Conservation (phyloP, 208 protist genomes). For the Herpetomonas muscarum region DNA sequence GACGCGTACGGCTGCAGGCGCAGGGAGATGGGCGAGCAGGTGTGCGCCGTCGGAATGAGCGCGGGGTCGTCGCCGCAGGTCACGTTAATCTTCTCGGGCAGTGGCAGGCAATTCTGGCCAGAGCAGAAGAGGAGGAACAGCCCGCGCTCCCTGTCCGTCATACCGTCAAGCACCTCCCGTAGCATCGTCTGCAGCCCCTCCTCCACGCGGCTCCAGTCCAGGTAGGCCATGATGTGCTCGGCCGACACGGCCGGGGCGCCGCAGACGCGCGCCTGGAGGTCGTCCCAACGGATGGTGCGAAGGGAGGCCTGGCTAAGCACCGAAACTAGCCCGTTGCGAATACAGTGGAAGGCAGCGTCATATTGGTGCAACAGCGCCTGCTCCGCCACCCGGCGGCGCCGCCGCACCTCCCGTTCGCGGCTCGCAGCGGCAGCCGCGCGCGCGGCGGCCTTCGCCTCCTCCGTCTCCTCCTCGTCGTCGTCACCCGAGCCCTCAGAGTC, state of each 20-base stretch:
- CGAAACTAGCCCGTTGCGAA: constrained; percentile 61
- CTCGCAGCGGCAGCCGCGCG: constrained; percentile 16
- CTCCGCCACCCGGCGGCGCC: constrained; percentile 43
- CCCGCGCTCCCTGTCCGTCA: constrained; percentile 49
- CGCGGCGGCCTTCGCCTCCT: constrained; percentile 15
- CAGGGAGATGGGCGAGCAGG: constrained; percentile 85
- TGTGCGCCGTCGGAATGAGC: constrained; percentile 80
- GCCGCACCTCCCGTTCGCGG: constrained; percentile 18
- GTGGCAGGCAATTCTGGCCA: constrained; percentile 74
- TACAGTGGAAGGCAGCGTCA: constrained; percentile 59
- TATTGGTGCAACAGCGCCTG: constrained; percentile 78
- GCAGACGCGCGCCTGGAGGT: constrained; percentile 80
- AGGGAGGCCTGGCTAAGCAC: constrained; percentile 55
- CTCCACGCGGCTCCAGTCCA: constrained; percentile 56
- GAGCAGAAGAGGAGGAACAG: constrained; percentile 85
- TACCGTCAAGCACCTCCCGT: constrained; percentile 42
- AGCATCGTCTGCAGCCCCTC: constrained; percentile 45
- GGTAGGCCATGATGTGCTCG: constrained; percentile 65
- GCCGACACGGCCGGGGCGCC: constrained; percentile 39
- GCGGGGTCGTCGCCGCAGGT: constrained; percentile 72
- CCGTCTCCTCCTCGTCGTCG: constrained; percentile 21
- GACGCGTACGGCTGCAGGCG: constrained; percentile 72
- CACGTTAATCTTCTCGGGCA: constrained; percentile 79
- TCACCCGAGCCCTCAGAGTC: constrained; percentile 21
- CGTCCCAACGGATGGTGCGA: constrained; percentile 69